phyloP scores from a whole-genome alignment of 768 basidiomycete species.

The Flagelloscypha sp. region DNA sequence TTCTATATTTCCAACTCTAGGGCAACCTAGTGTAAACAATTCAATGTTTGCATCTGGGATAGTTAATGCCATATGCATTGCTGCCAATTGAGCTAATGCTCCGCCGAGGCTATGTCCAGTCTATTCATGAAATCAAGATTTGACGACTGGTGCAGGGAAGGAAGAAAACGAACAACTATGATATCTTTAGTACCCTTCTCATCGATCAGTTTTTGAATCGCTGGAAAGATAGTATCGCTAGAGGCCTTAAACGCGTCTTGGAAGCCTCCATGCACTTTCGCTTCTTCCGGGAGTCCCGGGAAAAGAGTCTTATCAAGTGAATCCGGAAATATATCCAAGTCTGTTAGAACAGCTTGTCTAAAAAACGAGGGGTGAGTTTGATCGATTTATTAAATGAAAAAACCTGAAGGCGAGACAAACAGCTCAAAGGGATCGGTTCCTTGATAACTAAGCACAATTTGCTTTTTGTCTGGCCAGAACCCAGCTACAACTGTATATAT shows the following conservation, averaged over 20 bases:
- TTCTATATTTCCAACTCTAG: too few relatives aligned
- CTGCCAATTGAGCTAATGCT: slow-evolving; percentile 43
- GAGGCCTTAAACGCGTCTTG: too few relatives aligned
- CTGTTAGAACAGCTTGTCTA: slow-evolving; percentile 45
- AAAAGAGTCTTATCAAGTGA: slow-evolving; percentile 39
- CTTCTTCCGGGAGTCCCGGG: slow-evolving; percentile 39
- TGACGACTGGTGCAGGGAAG: slow-evolving; percentile 10
- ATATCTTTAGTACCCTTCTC: slow-evolving; percentile 29
- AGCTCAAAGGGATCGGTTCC: too few relatives aligned
- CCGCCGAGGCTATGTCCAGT: slow-evolving; percentile 47
- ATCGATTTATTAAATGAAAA: too few relatives aligned
- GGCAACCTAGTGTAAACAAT: too few relatives aligned
- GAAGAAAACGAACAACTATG: slow-evolving; percentile 20
- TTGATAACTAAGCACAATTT: too few relatives aligned
- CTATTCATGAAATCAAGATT: slow-evolving; percentile 15
- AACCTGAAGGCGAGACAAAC: too few relatives aligned
- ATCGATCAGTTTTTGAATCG: slow-evolving; percentile 33
- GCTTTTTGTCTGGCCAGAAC: too few relatives aligned
- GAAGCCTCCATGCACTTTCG: slow-evolving; percentile 51
- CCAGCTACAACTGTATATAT: too few relatives aligned
- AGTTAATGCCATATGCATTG: slow-evolving; percentile 37
- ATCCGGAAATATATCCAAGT: slow-evolving; percentile 32
- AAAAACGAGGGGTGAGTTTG: too few relatives aligned
- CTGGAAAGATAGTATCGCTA: slow-evolving; percentile 33
- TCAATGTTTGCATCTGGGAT: too few relatives aligned